Percentiles rank a stretch among this genome's conserved stretches.
These are phyloP conservation scores for Diutina sp. DNA, from an alignment of 1,139 yeast species.

Conservation along the genomic window DNA sequence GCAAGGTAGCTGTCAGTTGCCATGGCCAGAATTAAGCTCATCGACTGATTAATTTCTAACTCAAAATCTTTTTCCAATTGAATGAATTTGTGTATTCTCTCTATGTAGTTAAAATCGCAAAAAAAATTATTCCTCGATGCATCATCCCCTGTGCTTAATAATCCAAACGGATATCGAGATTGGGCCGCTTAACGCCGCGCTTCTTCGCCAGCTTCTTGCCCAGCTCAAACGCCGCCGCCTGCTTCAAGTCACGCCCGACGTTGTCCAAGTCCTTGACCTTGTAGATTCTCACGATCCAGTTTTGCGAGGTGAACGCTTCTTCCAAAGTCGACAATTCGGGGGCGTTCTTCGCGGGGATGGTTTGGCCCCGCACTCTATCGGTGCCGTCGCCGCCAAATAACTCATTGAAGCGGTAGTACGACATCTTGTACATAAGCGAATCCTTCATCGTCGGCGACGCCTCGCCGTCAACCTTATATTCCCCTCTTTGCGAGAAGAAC, in stretches of 20 bases:
- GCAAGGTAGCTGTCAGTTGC: no score
- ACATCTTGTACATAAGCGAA: conserved; percentile 90
- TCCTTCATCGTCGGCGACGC: conserved; percentile 82
- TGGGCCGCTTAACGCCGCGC: not conserved
- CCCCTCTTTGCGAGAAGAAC: conserved; percentile 76
- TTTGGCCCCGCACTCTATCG: conserved; percentile 86
- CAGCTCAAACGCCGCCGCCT: not conserved
- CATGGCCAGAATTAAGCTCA: no score
- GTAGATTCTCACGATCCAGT: conserved; percentile 93
- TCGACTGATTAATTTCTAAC: no score
- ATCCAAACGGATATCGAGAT: not conserved
- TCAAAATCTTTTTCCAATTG: no score
- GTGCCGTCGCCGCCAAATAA: conserved; percentile 50
- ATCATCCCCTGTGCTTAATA: not conserved
- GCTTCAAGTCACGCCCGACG: conserved; percentile 3
- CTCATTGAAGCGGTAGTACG: conserved; percentile 77
- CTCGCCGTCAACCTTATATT: conserved; percentile 69
- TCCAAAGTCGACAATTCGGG: conserved; percentile 69
- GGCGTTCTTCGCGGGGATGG: conserved; percentile 41
- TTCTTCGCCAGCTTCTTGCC: not conserved
- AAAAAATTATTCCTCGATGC: not conserved
- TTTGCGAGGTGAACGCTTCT: conserved; percentile 90
- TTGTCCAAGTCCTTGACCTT: conserved; percentile 85
- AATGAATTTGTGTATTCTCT: not conserved
- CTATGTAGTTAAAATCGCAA: not conserved